Evolutionary conservation across 441 rosid species (phyloP).

Genomic region (Francoa sonchifolia): DNA sequence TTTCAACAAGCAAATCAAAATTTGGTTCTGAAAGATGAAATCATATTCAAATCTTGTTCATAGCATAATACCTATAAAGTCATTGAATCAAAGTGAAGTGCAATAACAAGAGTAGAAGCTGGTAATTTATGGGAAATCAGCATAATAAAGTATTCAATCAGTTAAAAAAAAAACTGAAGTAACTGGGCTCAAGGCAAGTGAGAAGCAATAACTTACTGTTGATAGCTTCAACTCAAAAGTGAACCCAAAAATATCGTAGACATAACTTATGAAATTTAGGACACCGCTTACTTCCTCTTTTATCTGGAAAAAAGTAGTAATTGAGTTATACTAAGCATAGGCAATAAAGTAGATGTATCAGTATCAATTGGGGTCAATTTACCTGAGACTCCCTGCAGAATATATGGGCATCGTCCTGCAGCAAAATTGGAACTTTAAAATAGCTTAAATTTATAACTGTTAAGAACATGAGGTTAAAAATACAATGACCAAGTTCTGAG

Average conservation of each 20-base stretch:
- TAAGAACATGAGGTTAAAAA: too few relatives aligned
- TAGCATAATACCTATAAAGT: background rate
- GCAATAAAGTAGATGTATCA: too few relatives aligned
- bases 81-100: background rate
- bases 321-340: slow-evolving; percentile 9
- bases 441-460: too few relatives aligned
- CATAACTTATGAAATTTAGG: slow-evolving; percentile 72
- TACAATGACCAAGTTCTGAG: too few relatives aligned
- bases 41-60: too few relatives aligned
- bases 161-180: background rate
- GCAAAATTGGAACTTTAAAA: slow-evolving; percentile 10
- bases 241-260: slow-evolving; percentile 63
- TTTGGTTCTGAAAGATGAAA: too few relatives aligned
- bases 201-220: slow-evolving; percentile 44
- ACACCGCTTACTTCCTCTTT: slow-evolving; percentile 77
- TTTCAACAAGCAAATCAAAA: too few relatives aligned
- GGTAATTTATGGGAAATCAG: background rate
- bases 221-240: slow-evolving; percentile 91
- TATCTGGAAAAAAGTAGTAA: slow-evolving; percentile 38
- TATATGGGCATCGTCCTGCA: slow-evolving; percentile 97
- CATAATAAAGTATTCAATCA: background rate
- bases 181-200: too few relatives aligned
- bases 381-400: slow-evolving; percentile 91
- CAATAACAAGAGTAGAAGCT: background rate
- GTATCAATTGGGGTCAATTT: slow-evolving; percentile 14